phyloP scores from a whole-genome alignment of 768 basidiomycete genomes.

The Pleurotus tuber-regium region DNA sequence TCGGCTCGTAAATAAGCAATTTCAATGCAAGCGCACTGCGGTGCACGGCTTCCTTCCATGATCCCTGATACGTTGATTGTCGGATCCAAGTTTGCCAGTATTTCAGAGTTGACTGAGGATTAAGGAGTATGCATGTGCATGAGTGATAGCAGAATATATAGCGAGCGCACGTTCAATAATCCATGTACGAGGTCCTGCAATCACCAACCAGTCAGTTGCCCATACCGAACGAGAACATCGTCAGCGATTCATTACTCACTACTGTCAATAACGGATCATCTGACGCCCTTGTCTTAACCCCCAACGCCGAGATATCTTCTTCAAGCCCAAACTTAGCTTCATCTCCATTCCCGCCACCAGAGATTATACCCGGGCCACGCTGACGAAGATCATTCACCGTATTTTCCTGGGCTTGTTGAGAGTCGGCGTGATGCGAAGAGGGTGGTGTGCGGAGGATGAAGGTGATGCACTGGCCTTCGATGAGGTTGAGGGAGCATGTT shows the following conservation, averaged over 20 bases:
- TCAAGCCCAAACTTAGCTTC: too few relatives aligned
- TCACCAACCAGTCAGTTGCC: background rate
- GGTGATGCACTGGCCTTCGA: conserved; percentile 88
- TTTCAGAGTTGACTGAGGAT: conserved; percentile 55
- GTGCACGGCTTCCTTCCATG: conserved; percentile 95
- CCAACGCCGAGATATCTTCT: conserved; percentile 22
- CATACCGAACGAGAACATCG: background rate
- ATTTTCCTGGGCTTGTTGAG: background rate
- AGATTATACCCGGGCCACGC: conserved; percentile 17
- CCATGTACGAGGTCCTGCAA: conserved; percentile 52
- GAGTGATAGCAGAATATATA: background rate
- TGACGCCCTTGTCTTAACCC: conserved; percentile 36
- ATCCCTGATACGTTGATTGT: conserved; percentile 85
- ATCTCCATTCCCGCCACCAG: background rate
- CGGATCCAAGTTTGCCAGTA: conserved; percentile 92
- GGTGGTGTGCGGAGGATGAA: conserved; percentile 81
- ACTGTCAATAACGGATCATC: conserved; percentile 76
- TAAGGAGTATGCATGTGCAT: background rate
- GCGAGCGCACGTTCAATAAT: conserved; percentile 49
- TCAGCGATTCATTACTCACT: conserved; percentile 27
- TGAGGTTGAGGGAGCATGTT: conserved; percentile 54
- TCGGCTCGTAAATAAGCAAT: conserved; percentile 90
- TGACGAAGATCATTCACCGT: conserved; percentile 29
- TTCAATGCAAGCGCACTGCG: conserved; percentile 93
- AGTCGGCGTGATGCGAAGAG: background rate